Evolutionary conservation across 768 basidiomycete species (phyloP), one percentile per base, ranked within the genome.

Genomic region (Neoboletus subvelutipes): DNA sequence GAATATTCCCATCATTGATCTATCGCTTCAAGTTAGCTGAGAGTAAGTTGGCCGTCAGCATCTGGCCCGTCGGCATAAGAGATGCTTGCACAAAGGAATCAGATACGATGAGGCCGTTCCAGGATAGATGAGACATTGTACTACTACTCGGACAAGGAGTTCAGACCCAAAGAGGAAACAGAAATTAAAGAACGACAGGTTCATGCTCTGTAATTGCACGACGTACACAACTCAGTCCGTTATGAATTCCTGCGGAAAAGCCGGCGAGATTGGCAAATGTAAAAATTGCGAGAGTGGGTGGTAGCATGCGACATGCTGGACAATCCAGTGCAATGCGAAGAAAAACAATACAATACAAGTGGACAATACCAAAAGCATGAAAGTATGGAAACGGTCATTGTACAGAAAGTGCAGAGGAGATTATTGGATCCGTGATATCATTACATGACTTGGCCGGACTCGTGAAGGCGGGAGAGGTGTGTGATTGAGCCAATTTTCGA

Each of bases 401-500:
- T 4, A 61, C 63, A 8, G 61, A 28, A 7, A 70, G 58, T 40
- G 61, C 41, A 20, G 69, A 37, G 0, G 63, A 50, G 2, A 63
- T 40, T 20, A 62, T 50, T 13, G 65, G 45, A 55, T 65, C 65
- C 50, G 61, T 65, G 65, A 57, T 58, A 13, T 56, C 65, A 41
- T 53, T 58, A 40, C 69, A 69, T 34, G 65, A 1, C 52, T 59
- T 57, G 50, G 52, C 29, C 29, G 58, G 45, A 34, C 39, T 46
- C 24, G 53, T 3, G 24, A 51, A 37, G 28, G 52, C 7, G 1
- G 62, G 56, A 12, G 55, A 61, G 31, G 31, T 20, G 26, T 26
- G 29, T 18, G 63, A 49, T 41, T 67, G 63, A 31, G 71, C 71
- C 50, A 71, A 29, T 57, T 70, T 71, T 45, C 71, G 70, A 50